Evolutionary conservation across 345 rosid species (phyloP).

Genomic region (Brassica incana): DNA sequence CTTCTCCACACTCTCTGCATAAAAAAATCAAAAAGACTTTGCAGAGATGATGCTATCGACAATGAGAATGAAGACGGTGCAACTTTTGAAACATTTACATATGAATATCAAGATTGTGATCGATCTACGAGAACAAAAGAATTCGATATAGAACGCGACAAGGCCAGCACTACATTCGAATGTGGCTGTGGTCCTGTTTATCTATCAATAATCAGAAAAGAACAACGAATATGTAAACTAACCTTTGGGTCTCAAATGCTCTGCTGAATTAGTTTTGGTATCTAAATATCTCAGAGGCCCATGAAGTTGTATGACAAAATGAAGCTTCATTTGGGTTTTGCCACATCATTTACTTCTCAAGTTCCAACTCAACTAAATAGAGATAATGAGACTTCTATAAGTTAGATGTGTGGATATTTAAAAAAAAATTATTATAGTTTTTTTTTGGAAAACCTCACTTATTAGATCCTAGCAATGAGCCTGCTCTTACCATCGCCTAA

Average conservation of each 20-base stretch:
- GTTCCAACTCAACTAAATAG: slow-evolving; percentile 5
- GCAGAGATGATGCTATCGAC: slow-evolving; percentile 39
- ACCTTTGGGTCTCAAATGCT: background rate
- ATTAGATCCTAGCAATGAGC: too few relatives aligned
- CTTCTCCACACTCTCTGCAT: slow-evolving; percentile 6
- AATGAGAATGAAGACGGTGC: slow-evolving; percentile 37
- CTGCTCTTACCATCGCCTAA: too few relatives aligned
- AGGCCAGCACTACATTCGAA: slow-evolving; percentile 14
- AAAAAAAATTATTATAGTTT: too few relatives aligned
- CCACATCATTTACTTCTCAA: slow-evolving; percentile 6
- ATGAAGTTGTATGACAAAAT: slow-evolving; percentile 3
- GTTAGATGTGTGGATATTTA: too few relatives aligned
- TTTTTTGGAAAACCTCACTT: too few relatives aligned
- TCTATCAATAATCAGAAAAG: slow-evolving; percentile 24
- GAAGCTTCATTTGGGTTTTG: slow-evolving; percentile 25
- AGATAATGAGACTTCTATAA: background rate
- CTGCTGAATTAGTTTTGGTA: background rate
- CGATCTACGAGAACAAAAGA: background rate
- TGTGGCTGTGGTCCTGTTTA: slow-evolving; percentile 36
- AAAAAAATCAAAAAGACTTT: background rate
- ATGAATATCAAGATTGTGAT: slow-evolving; percentile 5
- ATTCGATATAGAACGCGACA: slow-evolving; percentile 25
- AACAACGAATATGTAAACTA: slow-evolving; percentile 16
- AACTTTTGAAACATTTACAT: slow-evolving; percentile 7
- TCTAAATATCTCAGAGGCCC: slow-evolving; percentile 29